Conservation (phyloP, 2,329 filamentous ascomycete species). For the Raffaelea ambrosiae region DNA sequence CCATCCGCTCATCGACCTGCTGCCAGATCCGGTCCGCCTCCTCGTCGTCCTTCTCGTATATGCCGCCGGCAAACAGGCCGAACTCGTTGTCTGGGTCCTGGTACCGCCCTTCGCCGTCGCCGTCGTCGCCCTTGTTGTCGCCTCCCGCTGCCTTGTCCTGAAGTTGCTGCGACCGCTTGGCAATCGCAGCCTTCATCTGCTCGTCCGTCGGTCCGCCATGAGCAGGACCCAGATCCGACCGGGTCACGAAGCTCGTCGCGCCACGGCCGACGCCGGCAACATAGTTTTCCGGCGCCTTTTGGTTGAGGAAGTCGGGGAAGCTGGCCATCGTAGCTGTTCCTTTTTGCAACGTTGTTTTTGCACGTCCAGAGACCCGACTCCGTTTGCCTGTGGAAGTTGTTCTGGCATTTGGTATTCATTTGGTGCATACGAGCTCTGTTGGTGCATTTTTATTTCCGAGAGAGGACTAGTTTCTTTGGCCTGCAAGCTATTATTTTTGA, state of each 20-base stretch:
- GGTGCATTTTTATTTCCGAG: too few species aligned
- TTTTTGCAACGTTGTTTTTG: too few species aligned
- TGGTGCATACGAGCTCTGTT: too few species aligned
- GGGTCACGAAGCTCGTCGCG: conserved; percentile 94
- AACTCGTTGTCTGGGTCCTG: conserved; percentile 97
- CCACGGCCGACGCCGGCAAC: conserved; percentile 96
- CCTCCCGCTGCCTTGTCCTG: conserved; percentile 28
- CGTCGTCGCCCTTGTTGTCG: conserved; percentile 57
- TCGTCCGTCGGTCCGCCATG: conserved; percentile 94
- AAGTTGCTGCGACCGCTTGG: conserved; percentile 81
- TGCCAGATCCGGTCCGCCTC: conserved; percentile 96
- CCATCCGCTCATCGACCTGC: conserved; percentile 96
- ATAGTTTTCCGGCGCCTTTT: conserved; percentile 78
- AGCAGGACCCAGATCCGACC: conserved; percentile 91
- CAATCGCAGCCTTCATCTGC: conserved; percentile 95
- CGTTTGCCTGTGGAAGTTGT: too few species aligned
- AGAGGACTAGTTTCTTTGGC: too few species aligned
- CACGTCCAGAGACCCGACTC: too few species aligned
- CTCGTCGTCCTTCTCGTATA: conserved; percentile 96
- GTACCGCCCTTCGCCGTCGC: conserved; percentile 73
- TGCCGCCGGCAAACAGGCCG: conserved; percentile 86
- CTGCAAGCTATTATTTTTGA: too few species aligned
- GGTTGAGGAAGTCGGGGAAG: conserved; percentile 73
- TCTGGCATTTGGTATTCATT: too few species aligned
- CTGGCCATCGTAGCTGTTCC: too few species aligned